Evolutionary conservation across 768 basidiomycete species (phyloP), one percentile per base, ranked within the genome.

Genomic region (Amanita polypyramis): DNA sequence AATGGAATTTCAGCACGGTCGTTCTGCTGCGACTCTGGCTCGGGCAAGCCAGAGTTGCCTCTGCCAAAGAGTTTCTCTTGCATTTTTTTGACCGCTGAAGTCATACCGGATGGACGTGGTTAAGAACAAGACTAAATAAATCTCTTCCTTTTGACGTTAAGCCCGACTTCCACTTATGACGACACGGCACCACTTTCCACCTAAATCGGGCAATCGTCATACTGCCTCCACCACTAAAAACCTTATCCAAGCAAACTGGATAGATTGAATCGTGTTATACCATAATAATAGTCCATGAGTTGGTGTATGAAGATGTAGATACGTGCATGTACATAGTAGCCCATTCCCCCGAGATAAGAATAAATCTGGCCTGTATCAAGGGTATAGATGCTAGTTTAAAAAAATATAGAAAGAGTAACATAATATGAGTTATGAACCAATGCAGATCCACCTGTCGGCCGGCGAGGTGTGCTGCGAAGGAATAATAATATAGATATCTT

Each of bases 51-150:
- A 20, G 44, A 36, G 8, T 43, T 47, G 21, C 71, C 70, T 50
- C 76, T 62, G 45, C 70, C 68, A 60, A 90, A 89, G 33, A 90
- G 71, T 64, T 77, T 87, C 25, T 75, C 78, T 57, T 89, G 88
- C 11, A 89, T 74, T 58, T 77, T 80, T 61, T 76, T 85, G 29
- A 72, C 65, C 5, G 74, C 57, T 10, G 66, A 62, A 35, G 70
- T 60, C 70, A 74, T 74, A 50, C 37, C 52, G n/a, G 41, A n/a
- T 47, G 46, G 36, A 23, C 20, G 37, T 39, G 38, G 47, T 48
- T 20, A 38, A 25, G 35, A 37, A 19, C 30, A 19, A 32, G 41
- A 12, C 14, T 43, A 21, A 23, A 3, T n/a, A n/a, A 23, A 11
- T 3, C 32, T 32, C 43, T 44, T 20, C 32, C 14, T 33, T 21